Evolutionary conservation across 129 eudicot genomes (phyloP), one percentile per base, ranked within the genome.

Genomic region (Saussurea involucrata): DNA sequence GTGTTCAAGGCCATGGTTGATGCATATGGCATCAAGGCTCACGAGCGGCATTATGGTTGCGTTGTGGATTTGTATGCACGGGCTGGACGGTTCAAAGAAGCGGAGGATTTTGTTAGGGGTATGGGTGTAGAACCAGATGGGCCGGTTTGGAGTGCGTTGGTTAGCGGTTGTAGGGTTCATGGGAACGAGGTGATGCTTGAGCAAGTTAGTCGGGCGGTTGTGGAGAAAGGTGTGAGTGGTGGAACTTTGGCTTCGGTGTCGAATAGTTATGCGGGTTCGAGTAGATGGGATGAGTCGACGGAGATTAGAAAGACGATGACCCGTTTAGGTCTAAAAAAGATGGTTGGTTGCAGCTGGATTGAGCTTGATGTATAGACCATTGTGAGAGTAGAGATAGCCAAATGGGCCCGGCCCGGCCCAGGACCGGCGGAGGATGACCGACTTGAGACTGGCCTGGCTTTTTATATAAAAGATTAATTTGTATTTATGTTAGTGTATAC

Each of bases 61-160:
- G 76, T 84, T 25, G 87, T 84, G 71, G 87, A 84, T 34, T 17
- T 79, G 78, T 79, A 84, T 79, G 81, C 81, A 32, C 74, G 84
- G 70, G 78, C 79, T 1, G 84, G 87, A 21, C 63, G 46, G 61
- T 71, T 84, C 1, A 36, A 79, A 58, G 87, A 79, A 70, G 87
- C 81, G 0, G 84, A 80, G 75, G 84, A 63, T 2, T 79, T 79
- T 37, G 76, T 83, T 32, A 61, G 28, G 69, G 83, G 75, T 17
- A 74, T 83, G 84, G 12, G 12, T 15, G 42, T 79, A 4, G 84
- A 74, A 63, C 81, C 81, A 1, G 87, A 83, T 10, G 75, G 75
- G 46, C 21, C 74, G 20, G 65, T 83, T 64, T 83, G 75, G 84
- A 81, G 87, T 49, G 75, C 84, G 13, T 53, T 83, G 13, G 81